Base-by-base conservation (phyloP, 768 basidiomycete genomes). In the Amanita inopinata region DNA sequence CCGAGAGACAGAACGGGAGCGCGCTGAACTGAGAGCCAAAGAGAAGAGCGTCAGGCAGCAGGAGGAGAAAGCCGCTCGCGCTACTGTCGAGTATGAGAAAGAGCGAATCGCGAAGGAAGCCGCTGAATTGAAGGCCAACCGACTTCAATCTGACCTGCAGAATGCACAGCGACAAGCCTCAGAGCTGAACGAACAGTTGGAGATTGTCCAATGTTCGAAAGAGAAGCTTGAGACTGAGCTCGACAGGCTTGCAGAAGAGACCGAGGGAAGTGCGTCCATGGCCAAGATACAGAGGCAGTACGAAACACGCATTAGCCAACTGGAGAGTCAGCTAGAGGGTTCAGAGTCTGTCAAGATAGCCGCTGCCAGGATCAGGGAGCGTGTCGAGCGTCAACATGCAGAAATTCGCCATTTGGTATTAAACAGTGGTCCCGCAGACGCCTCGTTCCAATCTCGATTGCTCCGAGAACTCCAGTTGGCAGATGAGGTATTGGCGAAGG, bases 1-100 rank as follows among this genome's bases (percentile, higher is more conserved):
- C 14, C 71, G 85, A 28, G 82, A 85, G 55, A 79, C 77, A 17
- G 85, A 88, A 54, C 68, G 68, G 40, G 86, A 83, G 53, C 73
- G 79, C 27, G 62, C 73, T 3, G 79, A 77, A 48, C 59, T 84
- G 15, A 69, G 82, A 20, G 69, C 70, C 12, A 81, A 80, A 53
- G 86, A 86, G 53, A 88, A 83, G 61, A 72, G 71, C 8, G 65
- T 66, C 17, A 71, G 70, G 48, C 61, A 70, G 2, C 78, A 80
- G 45, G 83, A 83, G 49, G 78, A 83, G 43, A 70, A 66, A 53
- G 72, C 72, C 0, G 50, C 64, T 18, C 75, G 72, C 15, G 78
- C 78, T 3, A 49, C 75, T 2, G 66, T 69, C 0, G 76, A 79
- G 17, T 63, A 78, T 4, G 83, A 89, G 51, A 72, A 74, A 33